phyloP scores from a whole-genome alignment of 345 rosid genomes.

The Streptanthus diversifolius region DNA sequence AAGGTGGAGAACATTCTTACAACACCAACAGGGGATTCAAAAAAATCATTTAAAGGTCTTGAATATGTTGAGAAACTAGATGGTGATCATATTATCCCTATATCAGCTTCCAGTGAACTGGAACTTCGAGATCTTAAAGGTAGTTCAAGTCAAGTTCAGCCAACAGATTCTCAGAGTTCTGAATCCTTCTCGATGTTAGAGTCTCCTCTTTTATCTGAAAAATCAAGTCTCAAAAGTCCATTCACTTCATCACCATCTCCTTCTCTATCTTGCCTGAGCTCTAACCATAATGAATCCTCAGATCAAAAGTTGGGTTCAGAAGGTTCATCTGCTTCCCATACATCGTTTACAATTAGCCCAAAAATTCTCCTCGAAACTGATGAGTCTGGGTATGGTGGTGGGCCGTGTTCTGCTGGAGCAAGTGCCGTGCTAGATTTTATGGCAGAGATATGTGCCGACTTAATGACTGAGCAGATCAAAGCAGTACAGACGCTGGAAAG shows the following conservation, averaged over 20 bases:
- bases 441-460: slow-evolving; percentile 94
- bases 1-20: slow-evolving; percentile 42
- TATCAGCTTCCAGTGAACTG: slow-evolving; percentile 51
- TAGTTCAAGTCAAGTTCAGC: slow-evolving; percentile 39
- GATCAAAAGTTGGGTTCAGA: slow-evolving; percentile 61
- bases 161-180: slow-evolving; percentile 64
- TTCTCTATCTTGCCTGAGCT: slow-evolving; percentile 69
- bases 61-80: slow-evolving; percentile 46
- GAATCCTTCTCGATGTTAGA: slow-evolving; percentile 48
- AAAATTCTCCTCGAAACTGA: slow-evolving; percentile 78
- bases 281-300: slow-evolving; percentile 52
- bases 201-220: slow-evolving; percentile 83
- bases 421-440: slow-evolving; percentile 91
- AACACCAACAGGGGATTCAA: slow-evolving; percentile 44
- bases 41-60: slow-evolving; percentile 42
- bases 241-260: slow-evolving; percentile 60
- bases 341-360: slow-evolving; percentile 53
- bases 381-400: slow-evolving; percentile 95
- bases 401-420: slow-evolving; percentile 98
- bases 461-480: slow-evolving; percentile 86
- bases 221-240: slow-evolving; percentile 55
- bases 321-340: slow-evolving; percentile 46
- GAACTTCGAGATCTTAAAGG: slow-evolving; percentile 41
- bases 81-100: slow-evolving; percentile 44
- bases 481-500: slow-evolving; percentile 72